Evolutionary conservation across 1,139 yeast species (phyloP).

Genomic region (Kodamaea ohmeri): DNA sequence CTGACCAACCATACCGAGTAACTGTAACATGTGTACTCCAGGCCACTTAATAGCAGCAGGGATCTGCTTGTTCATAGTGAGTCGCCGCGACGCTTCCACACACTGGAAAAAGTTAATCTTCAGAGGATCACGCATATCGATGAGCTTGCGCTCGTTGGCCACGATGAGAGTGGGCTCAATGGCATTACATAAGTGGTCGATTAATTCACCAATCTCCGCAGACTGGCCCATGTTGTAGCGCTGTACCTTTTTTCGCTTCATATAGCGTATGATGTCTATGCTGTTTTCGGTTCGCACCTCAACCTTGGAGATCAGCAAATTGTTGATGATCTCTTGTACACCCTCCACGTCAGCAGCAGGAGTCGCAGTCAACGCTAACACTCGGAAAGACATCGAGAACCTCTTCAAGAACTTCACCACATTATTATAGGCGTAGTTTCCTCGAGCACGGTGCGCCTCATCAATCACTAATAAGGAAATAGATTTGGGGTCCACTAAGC

Average conservation of each 20-base stretch:
- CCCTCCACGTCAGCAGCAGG: conserved; percentile 88
- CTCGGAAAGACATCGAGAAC: conserved; percentile 64
- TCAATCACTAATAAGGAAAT: conserved; percentile 80
- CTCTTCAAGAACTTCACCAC: conserved; percentile 67
- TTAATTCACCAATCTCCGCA: conserved; percentile 49
- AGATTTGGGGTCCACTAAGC: conserved; percentile 70
- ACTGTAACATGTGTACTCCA: conserved; percentile 55
- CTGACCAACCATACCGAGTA: conserved; percentile 75
- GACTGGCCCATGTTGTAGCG: conserved; percentile 55
- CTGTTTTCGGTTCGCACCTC: conserved; percentile 87
- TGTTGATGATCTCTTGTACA: conserved; percentile 79
- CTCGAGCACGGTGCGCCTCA: conserved; percentile 94
- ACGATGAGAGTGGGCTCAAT: conserved; percentile 60
- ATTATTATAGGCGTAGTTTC: conserved; percentile 84
- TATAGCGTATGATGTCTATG: conserved; percentile 73
- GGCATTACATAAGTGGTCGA: conserved; percentile 49
- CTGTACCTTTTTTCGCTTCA: conserved; percentile 66
- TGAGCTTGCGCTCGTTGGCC: conserved; percentile 62
- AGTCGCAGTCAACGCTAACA: conserved; percentile 91
- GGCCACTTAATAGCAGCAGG: conserved; percentile 74
- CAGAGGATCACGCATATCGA: conserved; percentile 62
- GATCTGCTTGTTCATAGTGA: conserved; percentile 49
- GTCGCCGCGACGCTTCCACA: conserved; percentile 62
- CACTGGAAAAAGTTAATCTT: conserved; percentile 71
- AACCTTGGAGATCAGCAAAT: conserved; percentile 68